Conservation (phyloP, 140 eudicot genomes). For the Senecio squalidus region DNA sequence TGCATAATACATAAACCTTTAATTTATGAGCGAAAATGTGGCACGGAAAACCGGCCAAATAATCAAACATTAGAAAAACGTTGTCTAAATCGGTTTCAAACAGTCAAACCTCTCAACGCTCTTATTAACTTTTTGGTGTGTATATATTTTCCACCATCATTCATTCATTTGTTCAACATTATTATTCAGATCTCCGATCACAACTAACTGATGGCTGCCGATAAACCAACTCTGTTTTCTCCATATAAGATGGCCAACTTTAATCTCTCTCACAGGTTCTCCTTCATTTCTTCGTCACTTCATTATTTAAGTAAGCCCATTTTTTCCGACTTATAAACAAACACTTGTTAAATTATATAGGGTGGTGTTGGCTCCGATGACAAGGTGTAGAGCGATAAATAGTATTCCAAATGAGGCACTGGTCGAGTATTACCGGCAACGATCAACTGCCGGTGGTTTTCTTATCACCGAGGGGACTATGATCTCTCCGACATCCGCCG, state of each 20-base stretch:
- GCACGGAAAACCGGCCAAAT: no score
- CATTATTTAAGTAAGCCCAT: neutral
- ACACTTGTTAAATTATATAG: constrained; percentile 24
- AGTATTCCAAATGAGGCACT: constrained; percentile 57
- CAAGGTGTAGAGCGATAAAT: constrained; percentile 79
- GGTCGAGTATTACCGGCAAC: constrained; percentile 69
- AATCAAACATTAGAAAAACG: no score
- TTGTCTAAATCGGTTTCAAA: no score
- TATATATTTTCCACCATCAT: neutral
- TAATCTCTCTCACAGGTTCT: constrained; percentile 81
- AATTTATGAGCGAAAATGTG: no score
- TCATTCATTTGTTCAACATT: no score
- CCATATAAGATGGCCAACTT: constrained; percentile 79
- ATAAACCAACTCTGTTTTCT: constrained; percentile 49
- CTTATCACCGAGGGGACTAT: constrained; percentile 90
- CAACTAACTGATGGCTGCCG: constrained; percentile 18
- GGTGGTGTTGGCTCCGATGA: constrained; percentile 99
- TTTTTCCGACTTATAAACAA: neutral
- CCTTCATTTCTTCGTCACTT: neutral
- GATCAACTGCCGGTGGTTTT: constrained; percentile 82
- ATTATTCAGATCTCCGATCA: constrained; percentile 11
- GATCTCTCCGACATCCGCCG: constrained; percentile 80
- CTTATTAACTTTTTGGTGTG: no score
- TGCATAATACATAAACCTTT: no score
- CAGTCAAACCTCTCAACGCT: no score